Percentiles rank a stretch among this genome's conserved stretches.
Conservation (phyloP, 2,329 filamentous ascomycete species). For the Cladosporium sp. region DNA sequence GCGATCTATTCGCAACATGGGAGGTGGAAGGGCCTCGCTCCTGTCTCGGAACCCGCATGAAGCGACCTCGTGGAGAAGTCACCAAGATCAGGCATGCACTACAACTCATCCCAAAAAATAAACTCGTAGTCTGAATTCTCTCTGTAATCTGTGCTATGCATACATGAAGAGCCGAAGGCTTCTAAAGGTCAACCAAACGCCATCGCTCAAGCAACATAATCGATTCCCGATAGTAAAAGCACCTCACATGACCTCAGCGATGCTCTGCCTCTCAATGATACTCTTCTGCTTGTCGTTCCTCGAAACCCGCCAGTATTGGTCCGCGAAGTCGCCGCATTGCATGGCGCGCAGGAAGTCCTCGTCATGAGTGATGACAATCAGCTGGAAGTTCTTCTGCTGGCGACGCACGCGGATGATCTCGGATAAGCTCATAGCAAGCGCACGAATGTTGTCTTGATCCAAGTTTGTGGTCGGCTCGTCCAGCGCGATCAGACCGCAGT, state of each 20-base stretch:
- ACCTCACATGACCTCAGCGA: constrained; percentile 27
- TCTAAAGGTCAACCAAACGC: background rate
- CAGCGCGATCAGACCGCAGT: constrained; percentile 92
- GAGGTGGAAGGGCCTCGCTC: no score
- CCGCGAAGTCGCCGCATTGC: constrained; percentile 90
- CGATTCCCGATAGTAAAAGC: background rate
- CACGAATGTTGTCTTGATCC: constrained; percentile 90
- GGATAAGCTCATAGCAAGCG: constrained; percentile 79
- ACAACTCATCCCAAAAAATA: background rate
- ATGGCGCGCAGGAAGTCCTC: constrained; percentile 93
- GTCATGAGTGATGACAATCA: constrained; percentile 98
- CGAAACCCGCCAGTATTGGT: constrained; percentile 85
- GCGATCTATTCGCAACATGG: no score
- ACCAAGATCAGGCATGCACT: no score
- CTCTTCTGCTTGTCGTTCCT: constrained; percentile 85
- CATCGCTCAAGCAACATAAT: constrained; percentile 1
- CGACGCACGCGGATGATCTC: constrained; percentile 81
- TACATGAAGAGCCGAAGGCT: background rate
- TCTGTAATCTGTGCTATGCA: background rate
- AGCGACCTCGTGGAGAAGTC: no score
- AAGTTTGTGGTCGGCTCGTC: constrained; percentile 98
- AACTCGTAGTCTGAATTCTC: background rate
- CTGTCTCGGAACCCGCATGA: no score
- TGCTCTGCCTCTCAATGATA: constrained; percentile 67
- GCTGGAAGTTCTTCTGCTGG: constrained; percentile 91